phyloP scores from a whole-genome alignment of 805 yeast genomes.

The Metschnikowia baotianmanensis region DNA sequence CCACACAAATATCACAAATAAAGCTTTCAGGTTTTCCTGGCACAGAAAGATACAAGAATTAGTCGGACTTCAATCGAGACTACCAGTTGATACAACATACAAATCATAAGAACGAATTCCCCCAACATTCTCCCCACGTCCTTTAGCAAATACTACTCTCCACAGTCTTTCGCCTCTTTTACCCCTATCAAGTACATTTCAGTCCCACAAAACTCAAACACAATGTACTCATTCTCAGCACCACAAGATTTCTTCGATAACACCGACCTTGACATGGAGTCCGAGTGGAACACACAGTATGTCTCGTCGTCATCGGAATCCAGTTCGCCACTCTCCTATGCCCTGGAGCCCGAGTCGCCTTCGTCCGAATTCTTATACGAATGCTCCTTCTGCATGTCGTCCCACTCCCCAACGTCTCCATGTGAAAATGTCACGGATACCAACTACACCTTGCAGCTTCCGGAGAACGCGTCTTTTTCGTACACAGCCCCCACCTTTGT shows the following conservation, averaged over 20 bases:
- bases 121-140: too few relatives aligned
- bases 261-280: constrained; percentile 20
- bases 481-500: constrained; percentile 13
- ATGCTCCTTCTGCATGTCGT: constrained; percentile 18
- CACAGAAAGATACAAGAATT: constrained; percentile 1
- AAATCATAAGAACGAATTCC: neutral
- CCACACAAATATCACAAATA: neutral
- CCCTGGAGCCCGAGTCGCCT: constrained; percentile 12
- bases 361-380: constrained; percentile 17
- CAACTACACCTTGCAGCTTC: constrained; percentile 17
- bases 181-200: neutral
- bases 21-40: neutral
- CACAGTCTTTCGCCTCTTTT: neutral
- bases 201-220: neutral
- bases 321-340: constrained; percentile 5
- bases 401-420: constrained; percentile 17
- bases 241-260: constrained; percentile 18
- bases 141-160: too few relatives aligned
- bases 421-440: constrained; percentile 14
- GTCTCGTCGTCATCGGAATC: constrained; percentile 8
- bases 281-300: constrained; percentile 23
- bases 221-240: constrained; percentile 17
- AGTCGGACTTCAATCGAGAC: neutral
- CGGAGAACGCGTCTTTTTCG: constrained; percentile 12
- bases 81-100: neutral